Conservation (phyloP, 2,329 filamentous ascomycete species). For the Aspergillus unguis region DNA sequence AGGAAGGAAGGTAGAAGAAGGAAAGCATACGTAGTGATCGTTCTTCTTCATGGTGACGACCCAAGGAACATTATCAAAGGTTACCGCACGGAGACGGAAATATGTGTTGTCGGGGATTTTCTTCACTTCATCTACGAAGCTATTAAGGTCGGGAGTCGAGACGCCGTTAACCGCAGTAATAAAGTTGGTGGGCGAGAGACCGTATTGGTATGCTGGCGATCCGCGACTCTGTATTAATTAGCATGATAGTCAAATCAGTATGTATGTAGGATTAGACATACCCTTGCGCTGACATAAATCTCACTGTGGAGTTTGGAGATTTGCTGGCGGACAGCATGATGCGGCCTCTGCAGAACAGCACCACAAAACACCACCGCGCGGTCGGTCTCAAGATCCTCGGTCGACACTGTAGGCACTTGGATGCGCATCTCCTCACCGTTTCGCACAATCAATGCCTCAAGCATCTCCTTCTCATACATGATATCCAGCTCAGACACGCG, state of each 20-base stretch:
- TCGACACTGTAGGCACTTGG: constrained; percentile 78
- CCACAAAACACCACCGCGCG: constrained; percentile 93
- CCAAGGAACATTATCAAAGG: constrained; percentile 97
- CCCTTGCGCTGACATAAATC: constrained; percentile 86
- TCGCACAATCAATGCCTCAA: constrained; percentile 83
- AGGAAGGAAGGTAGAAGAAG: neutral
- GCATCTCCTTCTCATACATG: constrained; percentile 84
- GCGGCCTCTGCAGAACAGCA: constrained; percentile 85
- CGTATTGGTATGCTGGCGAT: constrained; percentile 83
- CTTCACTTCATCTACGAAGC: constrained; percentile 76
- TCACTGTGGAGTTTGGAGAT: constrained; percentile 95
- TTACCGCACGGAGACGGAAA: constrained; percentile 95
- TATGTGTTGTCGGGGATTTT: constrained; percentile 96
- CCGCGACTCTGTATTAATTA: constrained; percentile 58
- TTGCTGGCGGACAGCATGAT: constrained; percentile 94
- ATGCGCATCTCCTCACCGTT: constrained; percentile 75
- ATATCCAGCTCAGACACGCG: constrained; percentile 88
- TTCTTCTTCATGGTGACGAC: constrained; percentile 99
- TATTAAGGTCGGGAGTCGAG: constrained; percentile 74
- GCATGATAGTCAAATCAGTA: constrained; percentile 3
- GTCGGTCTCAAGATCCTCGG: constrained; percentile 87
- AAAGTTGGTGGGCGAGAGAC: constrained; percentile 93
- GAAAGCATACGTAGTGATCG: constrained; percentile 71
- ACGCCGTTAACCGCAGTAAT: constrained; percentile 93
- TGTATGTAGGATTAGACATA: constrained; percentile 23